These are phyloP conservation scores for Calycina marina DNA, from an alignment of 2,329 filamentous ascomycete species.

Conservation along the genomic window DNA sequence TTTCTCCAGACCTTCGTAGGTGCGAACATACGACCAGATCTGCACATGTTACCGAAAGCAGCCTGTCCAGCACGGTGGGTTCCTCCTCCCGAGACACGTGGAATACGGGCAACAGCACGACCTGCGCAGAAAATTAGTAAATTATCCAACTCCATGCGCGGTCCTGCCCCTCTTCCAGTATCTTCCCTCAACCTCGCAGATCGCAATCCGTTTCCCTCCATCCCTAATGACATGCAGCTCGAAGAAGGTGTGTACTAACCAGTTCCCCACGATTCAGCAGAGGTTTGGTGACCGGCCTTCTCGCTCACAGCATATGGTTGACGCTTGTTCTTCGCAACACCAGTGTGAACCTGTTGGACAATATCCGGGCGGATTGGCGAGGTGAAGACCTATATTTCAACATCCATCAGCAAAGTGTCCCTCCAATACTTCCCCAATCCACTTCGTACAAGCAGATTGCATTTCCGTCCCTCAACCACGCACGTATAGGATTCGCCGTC, in stretches of 20 bases:
- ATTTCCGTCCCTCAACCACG: no score
- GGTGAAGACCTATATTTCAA: constrained; percentile 62
- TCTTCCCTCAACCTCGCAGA: neutral
- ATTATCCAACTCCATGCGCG: constrained; percentile 12
- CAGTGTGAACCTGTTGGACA: constrained; percentile 90
- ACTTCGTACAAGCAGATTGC: constrained; percentile 3
- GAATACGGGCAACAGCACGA: constrained; percentile 99
- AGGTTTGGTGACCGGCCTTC: constrained; percentile 99
- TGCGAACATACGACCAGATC: constrained; percentile 99
- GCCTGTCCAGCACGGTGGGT: constrained; percentile 99
- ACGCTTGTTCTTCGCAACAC: constrained; percentile 99
- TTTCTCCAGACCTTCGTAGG: constrained; percentile 99
- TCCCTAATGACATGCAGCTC: neutral
- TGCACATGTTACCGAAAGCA: constrained; percentile 99
- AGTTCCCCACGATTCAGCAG: constrained; percentile 99
- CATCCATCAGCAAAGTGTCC: constrained; percentile 12
- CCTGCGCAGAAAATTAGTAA: constrained; percentile 38
- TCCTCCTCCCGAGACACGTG: constrained; percentile 99
- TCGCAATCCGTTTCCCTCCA: constrained; percentile 2
- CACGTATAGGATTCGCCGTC: no score
- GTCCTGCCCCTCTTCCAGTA: constrained; percentile 1
- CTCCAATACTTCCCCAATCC: constrained; percentile 2
- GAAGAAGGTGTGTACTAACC: constrained; percentile 43
- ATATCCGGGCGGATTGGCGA: constrained; percentile 97
- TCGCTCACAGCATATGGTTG: constrained; percentile 99